A percentile compares a stretch with the other conserved stretches of the same genome.
phyloP scores from a whole-genome alignment of 306 rosid genomes.

The Corylus heterophylla region DNA sequence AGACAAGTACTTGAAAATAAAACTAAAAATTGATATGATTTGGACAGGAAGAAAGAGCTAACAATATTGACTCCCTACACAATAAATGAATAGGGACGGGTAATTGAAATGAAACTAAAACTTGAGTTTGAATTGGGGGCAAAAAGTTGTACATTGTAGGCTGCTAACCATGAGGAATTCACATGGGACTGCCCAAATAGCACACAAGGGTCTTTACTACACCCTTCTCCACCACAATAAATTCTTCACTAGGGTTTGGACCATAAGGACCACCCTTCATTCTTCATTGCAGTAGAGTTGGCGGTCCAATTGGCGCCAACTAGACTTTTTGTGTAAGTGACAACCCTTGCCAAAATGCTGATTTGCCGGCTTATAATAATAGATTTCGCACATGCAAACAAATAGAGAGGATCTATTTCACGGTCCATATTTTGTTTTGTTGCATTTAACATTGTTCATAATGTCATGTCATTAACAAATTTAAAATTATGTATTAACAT shows the following conservation, averaged over 20 bases:
- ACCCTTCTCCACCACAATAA: constrained; percentile 23
- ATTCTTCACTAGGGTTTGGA: constrained; percentile 37
- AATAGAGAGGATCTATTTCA: no score
- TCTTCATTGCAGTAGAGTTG: constrained; percentile 29
- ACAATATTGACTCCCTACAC: not conserved
- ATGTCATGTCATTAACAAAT: no score
- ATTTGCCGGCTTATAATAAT: not conserved
- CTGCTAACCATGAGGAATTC: constrained; percentile 50
- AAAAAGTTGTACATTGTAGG: not conserved
- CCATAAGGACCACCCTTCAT: constrained; percentile 54
- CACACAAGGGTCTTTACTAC: constrained; percentile 27
- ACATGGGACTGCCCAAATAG: constrained; percentile 47
- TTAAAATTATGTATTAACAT: no score
- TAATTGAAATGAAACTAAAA: constrained; percentile 16
- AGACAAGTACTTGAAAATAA: not conserved
- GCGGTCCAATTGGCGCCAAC: not conserved
- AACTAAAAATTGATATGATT: not conserved
- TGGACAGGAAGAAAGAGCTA: not conserved
- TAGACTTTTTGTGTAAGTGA: constrained; percentile 16
- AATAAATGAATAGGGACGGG: constrained; percentile 20
- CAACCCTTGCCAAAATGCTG: not conserved
- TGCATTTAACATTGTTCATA: no score
- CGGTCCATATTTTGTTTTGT: no score
- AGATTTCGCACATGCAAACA: not conserved
- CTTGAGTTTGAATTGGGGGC: constrained; percentile 6